Base-by-base conservation (phyloP, 129 eudicot species). In the Silybum marianum region DNA sequence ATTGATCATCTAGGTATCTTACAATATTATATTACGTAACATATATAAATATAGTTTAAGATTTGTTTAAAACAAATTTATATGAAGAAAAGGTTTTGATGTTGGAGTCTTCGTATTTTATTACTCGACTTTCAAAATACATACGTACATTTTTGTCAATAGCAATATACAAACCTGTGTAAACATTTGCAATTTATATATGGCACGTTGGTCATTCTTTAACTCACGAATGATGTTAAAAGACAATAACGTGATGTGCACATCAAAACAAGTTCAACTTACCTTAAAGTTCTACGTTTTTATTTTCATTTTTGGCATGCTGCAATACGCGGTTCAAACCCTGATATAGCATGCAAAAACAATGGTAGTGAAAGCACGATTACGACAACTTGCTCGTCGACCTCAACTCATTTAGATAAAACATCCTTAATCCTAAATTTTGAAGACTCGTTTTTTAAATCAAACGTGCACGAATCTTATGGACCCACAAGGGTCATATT, bases 401-500 rank as follows among this genome's bases (percentile, higher is more conserved):
- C 28, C 46, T 10, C 34, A 54, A 9, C 36, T 54, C 32, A 21
- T 48, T 16, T 25, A 14, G 16, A 81, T 23, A 32, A 38, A 51
- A 65, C 23, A 75, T 22, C 42, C 44, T 77, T 40, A 25, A 54
- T 46, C 39, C 60, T 26, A 44, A 25, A 36, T 44, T 28, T 76
- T 11, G 25, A 38, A 77, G 77, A 16, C 22, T 51, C 21, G 16
- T 54, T n/a, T 13, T 76, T 28, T 2, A 77, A 54, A 77, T 39
- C 39, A 77, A 83, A 77, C 82, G 86, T 72, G 86, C 73, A 78
- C 62, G 82, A 83, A 36, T 77, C 42, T 63, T 21, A 32, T 71
- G 86, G 83, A 63, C 86, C 86, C 79, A 11, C 16, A n/a, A 2
- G 2, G 21, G 82, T 71, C 86, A 78, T 30, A 65, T 58, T 83